Percentiles rank a stretch among this genome's conserved stretches.
Evolutionary conservation across 768 basidiomycete species (phyloP).

Genomic region (Pholiota conissans): DNA sequence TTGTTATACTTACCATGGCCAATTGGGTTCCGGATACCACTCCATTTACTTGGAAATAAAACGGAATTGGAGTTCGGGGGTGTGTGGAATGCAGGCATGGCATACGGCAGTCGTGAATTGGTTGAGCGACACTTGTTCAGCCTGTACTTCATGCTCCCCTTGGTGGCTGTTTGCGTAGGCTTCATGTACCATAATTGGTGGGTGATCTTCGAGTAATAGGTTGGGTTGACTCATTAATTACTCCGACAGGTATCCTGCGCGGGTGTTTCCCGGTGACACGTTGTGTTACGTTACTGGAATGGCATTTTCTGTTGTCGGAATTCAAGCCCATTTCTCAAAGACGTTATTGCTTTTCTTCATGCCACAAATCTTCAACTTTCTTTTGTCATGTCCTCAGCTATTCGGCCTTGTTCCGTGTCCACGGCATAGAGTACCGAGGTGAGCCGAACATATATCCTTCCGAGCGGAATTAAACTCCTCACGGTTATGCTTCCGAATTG

Average conservation of each 20-base stretch:
- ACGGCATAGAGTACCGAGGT: constrained; percentile 91
- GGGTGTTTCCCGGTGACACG: constrained; percentile 94
- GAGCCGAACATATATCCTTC: constrained; percentile 20
- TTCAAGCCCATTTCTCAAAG: constrained; percentile 97
- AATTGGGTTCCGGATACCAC: constrained; percentile 66
- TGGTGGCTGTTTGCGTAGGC: constrained; percentile 86
- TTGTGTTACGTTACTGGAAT: constrained; percentile 97
- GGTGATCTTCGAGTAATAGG: constrained; percentile 24
- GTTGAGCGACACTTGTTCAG: constrained; percentile 95
- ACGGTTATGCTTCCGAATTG: constrained; percentile 8
- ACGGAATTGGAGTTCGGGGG: constrained; percentile 75
- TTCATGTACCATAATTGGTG: constrained; percentile 97
- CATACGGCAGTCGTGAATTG: constrained; percentile 81
- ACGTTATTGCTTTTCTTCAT: constrained; percentile 95
- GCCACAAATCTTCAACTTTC: constrained; percentile 97
- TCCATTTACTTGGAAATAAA: constrained; percentile 66
- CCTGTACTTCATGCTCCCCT: constrained; percentile 94
- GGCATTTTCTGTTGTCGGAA: constrained; percentile 97
- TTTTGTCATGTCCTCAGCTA: constrained; percentile 91
- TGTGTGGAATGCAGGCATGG: constrained; percentile 81
- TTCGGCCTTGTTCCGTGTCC: constrained; percentile 95
- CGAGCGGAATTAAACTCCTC: constrained; percentile 1
- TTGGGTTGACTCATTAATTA: neutral
- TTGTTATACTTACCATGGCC: constrained; percentile 93
- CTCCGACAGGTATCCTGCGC: constrained; percentile 84